Evolutionary conservation across 306 rosid genomes (phyloP), one percentile per base, ranked within the genome.

Genomic region (Lithocarpus polystachyus): DNA sequence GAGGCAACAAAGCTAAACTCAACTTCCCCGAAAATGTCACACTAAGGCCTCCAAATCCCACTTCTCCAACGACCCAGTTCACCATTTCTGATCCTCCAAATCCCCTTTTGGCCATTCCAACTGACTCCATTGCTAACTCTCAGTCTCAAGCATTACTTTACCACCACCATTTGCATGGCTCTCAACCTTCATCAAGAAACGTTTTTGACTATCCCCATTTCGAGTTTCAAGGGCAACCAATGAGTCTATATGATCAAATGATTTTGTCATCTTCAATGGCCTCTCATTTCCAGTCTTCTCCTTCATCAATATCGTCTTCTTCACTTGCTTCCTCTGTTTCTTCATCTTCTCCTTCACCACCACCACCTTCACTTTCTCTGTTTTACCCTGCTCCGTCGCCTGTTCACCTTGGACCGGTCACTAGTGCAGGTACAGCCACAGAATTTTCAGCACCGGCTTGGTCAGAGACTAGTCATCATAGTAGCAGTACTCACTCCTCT

Each of bases 1-100:
- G 90, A 83, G 94, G 92, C 64, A 90, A 73, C 84, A 90, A 85
- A 24, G 94, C 94, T 6, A 90, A 90, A 57, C 92, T 90, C 60
- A 90, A 90, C 67, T 90, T 90, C 77, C 94, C 94, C 2, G 90
- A 90, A 83, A 88, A 88, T 28, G 94, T 90, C 14, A 79, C 72
- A 1, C 82, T 90, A 22, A 79, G 78, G 26, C 52, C 56, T 13
- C 80, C 22, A 2, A 10, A 56, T 11, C 17, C 19, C 45, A 52
- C 18, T 26, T 74, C 81, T 56, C 26, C 81, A 22, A 7, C 12
- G 0, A 78, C 69, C 80, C 86, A 75, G 11, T 75, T 73, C 71
- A 37, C 37, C 37, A 10, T 20, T 62, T 51, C 79, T 1, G 72
- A 26, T 68, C 26, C 90, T 74, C 6, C 55, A 0, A 76, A 33